Conservation (phyloP, 1,284 basidiomycete genomes). For the Moesziomyces parantarcticus region DNA sequence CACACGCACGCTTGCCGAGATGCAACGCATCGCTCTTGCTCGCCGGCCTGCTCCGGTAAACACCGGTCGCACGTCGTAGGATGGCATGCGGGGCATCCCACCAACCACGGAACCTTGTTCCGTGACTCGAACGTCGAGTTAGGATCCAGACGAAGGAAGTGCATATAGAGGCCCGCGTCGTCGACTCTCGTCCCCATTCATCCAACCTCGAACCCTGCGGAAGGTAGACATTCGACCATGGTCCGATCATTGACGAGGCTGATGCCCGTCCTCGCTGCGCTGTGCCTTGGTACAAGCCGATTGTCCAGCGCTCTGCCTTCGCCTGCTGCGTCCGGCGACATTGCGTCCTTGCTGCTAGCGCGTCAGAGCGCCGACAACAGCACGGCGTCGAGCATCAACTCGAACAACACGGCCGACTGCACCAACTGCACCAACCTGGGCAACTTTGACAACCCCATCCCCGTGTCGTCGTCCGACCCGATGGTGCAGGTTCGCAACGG, state of each 20-base stretch:
- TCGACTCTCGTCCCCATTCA: too few species aligned
- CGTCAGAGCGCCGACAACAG: not conserved
- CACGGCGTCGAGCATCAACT: conserved; percentile 12
- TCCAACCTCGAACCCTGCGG: too few species aligned
- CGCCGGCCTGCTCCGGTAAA: too few species aligned
- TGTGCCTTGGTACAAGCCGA: not conserved
- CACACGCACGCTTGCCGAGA: not conserved
- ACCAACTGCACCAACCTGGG: conserved; percentile 43
- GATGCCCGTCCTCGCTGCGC: not conserved
- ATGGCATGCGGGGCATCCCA: not conserved
- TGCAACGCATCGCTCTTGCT: not conserved
- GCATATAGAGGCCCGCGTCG: too few species aligned
- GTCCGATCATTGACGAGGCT: not conserved
- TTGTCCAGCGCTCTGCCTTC: not conserved
- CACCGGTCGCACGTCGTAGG: too few species aligned
- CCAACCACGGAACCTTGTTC: too few species aligned
- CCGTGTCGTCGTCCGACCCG: conserved; percentile 20
- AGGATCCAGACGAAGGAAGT: too few species aligned
- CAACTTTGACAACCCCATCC: conserved; percentile 34
- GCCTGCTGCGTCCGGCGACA: not conserved
- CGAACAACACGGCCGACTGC: conserved; percentile 32
- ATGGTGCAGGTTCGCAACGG: conserved; percentile 23
- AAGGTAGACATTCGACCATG: not conserved
- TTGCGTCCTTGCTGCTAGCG: not conserved
- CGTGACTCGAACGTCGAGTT: too few species aligned